Evolutionary conservation across 371 early-diverging fungal species (phyloP), one percentile per base, ranked within the genome.

Genomic region (Dentiscutata heterogama): DNA sequence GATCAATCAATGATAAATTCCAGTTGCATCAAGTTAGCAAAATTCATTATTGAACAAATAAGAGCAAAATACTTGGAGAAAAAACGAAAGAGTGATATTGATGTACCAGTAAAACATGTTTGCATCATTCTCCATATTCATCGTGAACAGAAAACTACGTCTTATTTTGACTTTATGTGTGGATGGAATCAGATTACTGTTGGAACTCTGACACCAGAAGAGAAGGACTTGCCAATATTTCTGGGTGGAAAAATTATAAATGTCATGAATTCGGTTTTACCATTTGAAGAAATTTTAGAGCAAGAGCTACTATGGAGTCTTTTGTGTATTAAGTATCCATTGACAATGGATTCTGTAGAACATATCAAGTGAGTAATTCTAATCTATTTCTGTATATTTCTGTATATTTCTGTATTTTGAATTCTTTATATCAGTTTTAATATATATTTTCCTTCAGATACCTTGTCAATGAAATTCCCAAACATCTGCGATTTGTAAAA

Each of bases 291-390:
- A 18, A 63, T 82, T 14, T 20, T 82, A 18, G 27, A 65, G 31
- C 80, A 77, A 31, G 82, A 82, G 25, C 39, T 82, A 54, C 31
- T 76, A 56, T 82, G 82, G 82, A 77, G 82, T 54, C 39, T 82
- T 50, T 60, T 79, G 8, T 80, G 82, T 67, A 54, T 80, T 6
- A 82, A 67, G 20, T 82, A 53, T 63, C 74, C 82, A 22, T 64
- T 63, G 0, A 31, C 39, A 0, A 1, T 25, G 18, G 27, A 63
- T 42, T 78, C 78, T 22, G 46, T 64, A 14, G 64, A 78, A 2
- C 78, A 64, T 63, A 78, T 78, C 22, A 60, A 64, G 60, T 63
- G 46, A 46, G 46, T 46, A 46, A 46, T 46, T 46, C 10, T 46
- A 46, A 46, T 46, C 11, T 11, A 46, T 46, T 46, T 46, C 46